Conservation (phyloP, 257 asterid species). For the Craterostigma plantagineum region DNA sequence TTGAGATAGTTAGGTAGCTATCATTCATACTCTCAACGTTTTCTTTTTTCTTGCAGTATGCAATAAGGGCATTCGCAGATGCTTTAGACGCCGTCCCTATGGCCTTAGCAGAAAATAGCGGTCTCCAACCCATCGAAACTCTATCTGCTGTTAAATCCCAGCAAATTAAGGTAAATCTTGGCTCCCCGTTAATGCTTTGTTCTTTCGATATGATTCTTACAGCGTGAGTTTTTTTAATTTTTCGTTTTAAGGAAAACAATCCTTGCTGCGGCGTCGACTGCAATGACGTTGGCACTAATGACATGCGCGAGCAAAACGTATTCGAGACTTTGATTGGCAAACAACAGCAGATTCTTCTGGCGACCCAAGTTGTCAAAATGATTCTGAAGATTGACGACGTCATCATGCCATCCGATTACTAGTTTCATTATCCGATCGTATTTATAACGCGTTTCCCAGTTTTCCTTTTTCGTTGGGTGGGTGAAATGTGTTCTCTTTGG, state of each 20-base stretch:
- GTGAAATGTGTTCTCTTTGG: too few species aligned
- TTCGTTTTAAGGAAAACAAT: constrained; percentile 56
- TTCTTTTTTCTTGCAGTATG: constrained; percentile 55
- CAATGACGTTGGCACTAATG: constrained; percentile 71
- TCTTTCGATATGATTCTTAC: background rate
- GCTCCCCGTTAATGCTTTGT: background rate
- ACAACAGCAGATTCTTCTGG: constrained; percentile 73
- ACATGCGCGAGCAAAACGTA: constrained; percentile 79
- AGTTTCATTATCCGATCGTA: too few species aligned
- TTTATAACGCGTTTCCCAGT: constrained; percentile 8
- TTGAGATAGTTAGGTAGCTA: too few species aligned
- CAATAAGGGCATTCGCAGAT: constrained; percentile 90
- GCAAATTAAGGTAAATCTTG: constrained; percentile 63
- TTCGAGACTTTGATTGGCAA: constrained; percentile 77
- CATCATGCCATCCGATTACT: constrained; percentile 57
- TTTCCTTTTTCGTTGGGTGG: too few species aligned
- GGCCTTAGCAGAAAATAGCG: constrained; percentile 98
- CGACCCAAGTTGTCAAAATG: constrained; percentile 87
- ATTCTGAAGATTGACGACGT: constrained; percentile 76
- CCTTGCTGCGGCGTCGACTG: constrained; percentile 66
- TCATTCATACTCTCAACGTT: background rate
- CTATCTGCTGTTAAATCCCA: constrained; percentile 78
- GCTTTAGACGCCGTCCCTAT: constrained; percentile 89
- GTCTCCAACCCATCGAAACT: constrained; percentile 87
- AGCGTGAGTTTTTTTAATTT: background rate